Evolutionary conservation across 2,329 filamentous ascomycete genomes (phyloP), one percentile per base, ranked within the genome.

Genomic region (Penicillium crustosum): DNA sequence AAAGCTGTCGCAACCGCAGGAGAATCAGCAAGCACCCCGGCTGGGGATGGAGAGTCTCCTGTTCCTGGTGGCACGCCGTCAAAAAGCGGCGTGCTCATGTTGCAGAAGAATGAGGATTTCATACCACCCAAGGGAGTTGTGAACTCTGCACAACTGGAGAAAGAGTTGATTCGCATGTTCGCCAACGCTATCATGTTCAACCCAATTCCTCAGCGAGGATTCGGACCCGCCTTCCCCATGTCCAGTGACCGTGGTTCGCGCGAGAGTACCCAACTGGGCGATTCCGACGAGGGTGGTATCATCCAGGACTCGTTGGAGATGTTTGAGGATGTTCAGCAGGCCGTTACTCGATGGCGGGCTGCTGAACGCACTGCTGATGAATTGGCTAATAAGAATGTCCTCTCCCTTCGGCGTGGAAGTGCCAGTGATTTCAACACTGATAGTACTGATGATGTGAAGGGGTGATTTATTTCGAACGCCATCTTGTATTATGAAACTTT

Each of bases 121-220:
- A 82, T 93, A 2, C 91, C 93, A 2, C 93, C 94, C 0, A 90
- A 87, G 66, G 91, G 88, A 21, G 96, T 97, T 67, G 90, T 97
- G 74, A 97, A 97, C 74, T 93, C 90, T 50, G 86, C 89, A 1
- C 94, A 97, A 73, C 82, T 97, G 17, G 93, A 97, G 75, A 91
- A 92, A 64, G 93, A 97, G 73, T 80, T 97, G 12, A 91, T 95
- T 67, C 90, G 95, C 67, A 97, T 97, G 90, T 96, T 97, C 73
- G 91, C 92, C 65, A 97, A 97, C 69, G 93, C 94, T 19, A 89
- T 97, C 75, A 97, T 99, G 94, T 99, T 96, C 80, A 97, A 97
- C 67, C 87, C 90, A 0, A 91, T 96, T 61, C 87, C 89, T 0
- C 81, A 89, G 64, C 84, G 88, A 27, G 89, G 89, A 0, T 86